Evolutionary conservation across 305 asterid species (phyloP).

Genomic region (Nicotiana rustica): DNA sequence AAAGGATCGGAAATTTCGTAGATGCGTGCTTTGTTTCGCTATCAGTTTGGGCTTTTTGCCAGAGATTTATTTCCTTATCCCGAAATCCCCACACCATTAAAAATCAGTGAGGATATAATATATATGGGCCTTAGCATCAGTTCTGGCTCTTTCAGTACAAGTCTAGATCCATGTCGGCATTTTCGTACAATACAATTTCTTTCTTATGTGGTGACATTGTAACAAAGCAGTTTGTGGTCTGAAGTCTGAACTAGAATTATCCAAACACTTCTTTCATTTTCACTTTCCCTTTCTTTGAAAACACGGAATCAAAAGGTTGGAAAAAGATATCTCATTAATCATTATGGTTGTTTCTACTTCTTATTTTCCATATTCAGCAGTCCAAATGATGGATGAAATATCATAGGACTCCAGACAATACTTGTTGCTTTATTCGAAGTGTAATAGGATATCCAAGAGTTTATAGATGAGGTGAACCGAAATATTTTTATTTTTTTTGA

Average conservation of each 20-base stretch:
- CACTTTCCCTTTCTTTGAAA: not conserved
- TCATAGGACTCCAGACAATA: not conserved
- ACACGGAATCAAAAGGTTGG: not conserved
- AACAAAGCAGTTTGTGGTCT: conserved; percentile 28
- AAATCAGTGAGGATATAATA: not conserved
- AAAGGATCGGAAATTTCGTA: not conserved
- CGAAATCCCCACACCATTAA: not conserved
- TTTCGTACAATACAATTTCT: not conserved
- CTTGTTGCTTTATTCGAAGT: not conserved
- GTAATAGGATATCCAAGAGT: not conserved
- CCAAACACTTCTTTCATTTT: not conserved
- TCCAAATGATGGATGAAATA: not conserved
- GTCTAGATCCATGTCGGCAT: not conserved
- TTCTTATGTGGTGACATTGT: not conserved
- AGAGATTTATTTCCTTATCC: not conserved
- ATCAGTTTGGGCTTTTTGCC: not conserved
- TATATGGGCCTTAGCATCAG: not conserved
- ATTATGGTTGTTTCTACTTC: not conserved
- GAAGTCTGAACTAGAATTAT: conserved; percentile 22
- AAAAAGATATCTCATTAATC: not conserved
- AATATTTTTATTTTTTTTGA: no score
- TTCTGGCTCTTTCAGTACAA: not conserved
- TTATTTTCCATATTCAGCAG: not conserved
- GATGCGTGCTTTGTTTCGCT: not conserved
- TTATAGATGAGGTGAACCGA: no score